phyloP scores from a whole-genome alignment of 148 eudicot genomes.

The Cornus suecica region DNA sequence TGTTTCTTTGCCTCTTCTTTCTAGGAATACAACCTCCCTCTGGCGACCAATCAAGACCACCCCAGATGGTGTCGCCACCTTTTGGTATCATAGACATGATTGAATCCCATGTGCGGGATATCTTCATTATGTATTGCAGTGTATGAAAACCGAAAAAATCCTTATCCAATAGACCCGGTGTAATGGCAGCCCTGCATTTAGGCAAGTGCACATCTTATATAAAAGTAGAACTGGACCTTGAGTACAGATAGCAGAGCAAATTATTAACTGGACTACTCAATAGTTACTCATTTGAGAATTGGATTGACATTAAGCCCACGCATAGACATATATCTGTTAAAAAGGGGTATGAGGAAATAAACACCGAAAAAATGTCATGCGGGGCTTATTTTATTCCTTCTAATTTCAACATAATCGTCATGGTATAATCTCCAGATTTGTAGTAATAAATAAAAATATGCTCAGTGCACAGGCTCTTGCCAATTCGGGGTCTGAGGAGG shows the following conservation, averaged over 20 bases:
- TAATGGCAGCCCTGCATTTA: conserved; percentile 68
- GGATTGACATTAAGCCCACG: not conserved
- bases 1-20: conserved; percentile 46
- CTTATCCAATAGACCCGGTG: conserved; percentile 70
- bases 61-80: conserved; percentile 98
- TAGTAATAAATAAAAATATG: not conserved
- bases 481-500: too few species aligned
- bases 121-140: conserved; percentile 83
- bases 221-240: not conserved
- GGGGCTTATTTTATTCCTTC: too few species aligned
- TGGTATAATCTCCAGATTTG: not conserved
- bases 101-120: conserved; percentile 97
- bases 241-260: not conserved
- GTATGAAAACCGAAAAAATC: conserved; percentile 83
- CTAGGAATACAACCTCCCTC: conserved; percentile 60
- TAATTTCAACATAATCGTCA: not conserved
- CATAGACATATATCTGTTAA: not conserved
- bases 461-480: too few species aligned
- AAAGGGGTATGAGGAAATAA: not conserved
- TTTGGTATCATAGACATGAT: conserved; percentile 98
- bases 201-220: conserved; percentile 6
- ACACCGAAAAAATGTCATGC: not conserved
- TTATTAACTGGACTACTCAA: not conserved
- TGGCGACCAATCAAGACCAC: conserved; percentile 92
- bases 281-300: not conserved